phyloP scores from a whole-genome alignment of 2,329 filamentous ascomycete species.

The Diaporthe velutina region DNA sequence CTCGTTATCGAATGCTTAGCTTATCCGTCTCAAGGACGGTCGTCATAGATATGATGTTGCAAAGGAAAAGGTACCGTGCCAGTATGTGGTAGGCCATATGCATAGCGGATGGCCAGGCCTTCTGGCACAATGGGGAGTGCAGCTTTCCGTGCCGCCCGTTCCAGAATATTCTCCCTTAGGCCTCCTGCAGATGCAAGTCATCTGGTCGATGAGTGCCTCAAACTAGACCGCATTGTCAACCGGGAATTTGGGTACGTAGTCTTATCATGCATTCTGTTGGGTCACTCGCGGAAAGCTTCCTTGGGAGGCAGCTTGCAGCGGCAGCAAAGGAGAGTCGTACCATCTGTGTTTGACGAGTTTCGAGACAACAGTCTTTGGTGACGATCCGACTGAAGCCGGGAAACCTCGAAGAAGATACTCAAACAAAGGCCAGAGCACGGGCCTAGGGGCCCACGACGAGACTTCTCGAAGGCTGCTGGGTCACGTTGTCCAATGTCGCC shows the following conservation, averaged over 20 bases:
- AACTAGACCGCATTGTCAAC: neutral
- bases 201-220: slow-evolving; percentile 8
- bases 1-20: neutral
- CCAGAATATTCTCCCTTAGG: neutral
- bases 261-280: neutral
- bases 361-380: neutral
- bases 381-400: neutral
- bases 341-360: neutral
- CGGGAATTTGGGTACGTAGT: neutral
- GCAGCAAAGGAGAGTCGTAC: neutral
- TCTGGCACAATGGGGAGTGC: neutral
- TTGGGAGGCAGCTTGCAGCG: slow-evolving; percentile 8
- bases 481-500: neutral
- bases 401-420: neutral
- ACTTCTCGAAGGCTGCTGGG: neutral
- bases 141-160: slow-evolving; percentile 13
- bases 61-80: neutral
- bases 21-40: neutral
- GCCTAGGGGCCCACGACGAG: neutral
- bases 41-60: neutral
- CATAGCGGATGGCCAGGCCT: neutral
- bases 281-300: neutral
- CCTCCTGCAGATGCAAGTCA: slow-evolving; percentile 18
- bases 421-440: neutral
- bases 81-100: neutral